Conservation (phyloP, 805 yeast genomes). For the Lipomyces anomalus region DNA sequence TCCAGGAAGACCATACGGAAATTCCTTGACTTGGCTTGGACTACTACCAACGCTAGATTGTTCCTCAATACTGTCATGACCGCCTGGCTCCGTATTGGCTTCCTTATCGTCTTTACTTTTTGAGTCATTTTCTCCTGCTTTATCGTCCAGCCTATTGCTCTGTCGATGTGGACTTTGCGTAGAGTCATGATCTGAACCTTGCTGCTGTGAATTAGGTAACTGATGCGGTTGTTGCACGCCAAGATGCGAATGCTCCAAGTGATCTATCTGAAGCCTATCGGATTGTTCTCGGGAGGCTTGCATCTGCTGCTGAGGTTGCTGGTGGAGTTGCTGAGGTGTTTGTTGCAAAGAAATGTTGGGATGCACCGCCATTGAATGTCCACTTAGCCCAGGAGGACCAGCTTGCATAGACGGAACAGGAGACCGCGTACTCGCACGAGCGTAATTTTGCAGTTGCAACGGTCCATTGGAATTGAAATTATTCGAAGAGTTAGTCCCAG, state of each 20-base stretch:
- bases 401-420: constrained; percentile 11
- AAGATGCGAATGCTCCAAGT: not conserved
- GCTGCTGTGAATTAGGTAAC: constrained; percentile 2
- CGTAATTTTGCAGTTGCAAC: constrained; percentile 4
- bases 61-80: constrained; percentile 1
- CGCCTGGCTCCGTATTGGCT: not conserved
- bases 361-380: not conserved
- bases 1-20: constrained; percentile 62
- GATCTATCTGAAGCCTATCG: no score
- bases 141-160: constrained; percentile 5
- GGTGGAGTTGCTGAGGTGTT: constrained; percentile 9
- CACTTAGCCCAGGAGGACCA: constrained; percentile 3
- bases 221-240: not conserved
- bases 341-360: not conserved
- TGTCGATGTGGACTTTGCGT: constrained; percentile 9
- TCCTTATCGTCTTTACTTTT: constrained; percentile 1
- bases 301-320: constrained; percentile 10
- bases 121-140: constrained; percentile 4
- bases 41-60: not conserved
- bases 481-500: constrained; percentile 1
- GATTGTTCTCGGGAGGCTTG: no score
- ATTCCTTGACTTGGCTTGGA: constrained; percentile 44
- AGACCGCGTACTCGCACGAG: constrained; percentile 18
- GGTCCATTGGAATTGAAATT: not conserved
- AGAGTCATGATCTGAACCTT: not conserved